Base-by-base conservation (phyloP, 179 eudicot species). In the Carnegiea gigantea region DNA sequence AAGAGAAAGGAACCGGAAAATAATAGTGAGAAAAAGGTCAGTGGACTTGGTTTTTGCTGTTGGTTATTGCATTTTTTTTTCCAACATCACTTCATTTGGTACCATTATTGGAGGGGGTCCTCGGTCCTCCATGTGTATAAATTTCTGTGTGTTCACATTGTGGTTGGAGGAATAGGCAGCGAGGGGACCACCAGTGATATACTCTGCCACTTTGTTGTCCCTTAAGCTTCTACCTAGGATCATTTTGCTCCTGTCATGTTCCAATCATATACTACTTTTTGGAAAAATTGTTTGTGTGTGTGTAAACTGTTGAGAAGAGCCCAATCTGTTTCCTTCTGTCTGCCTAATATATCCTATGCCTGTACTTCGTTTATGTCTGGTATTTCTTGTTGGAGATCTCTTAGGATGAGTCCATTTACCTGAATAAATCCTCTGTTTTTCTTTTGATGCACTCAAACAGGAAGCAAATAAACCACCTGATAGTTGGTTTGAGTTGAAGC, bases 401-500 rank as follows among this genome's bases (percentile, higher is more conserved):
- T 60, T 60, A 78, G 78, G 82, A 59, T 84, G 60, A 40, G 21
- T 81, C 12, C 14, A 18, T 44, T 40, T 18, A 23, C 67, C 68
- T 79, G 38, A 79, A 40, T 3, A 49, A 79, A 14, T 20, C 33
- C n/a, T 60, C 60, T 14, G 33, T 49, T 78, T 36, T 43, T 80
- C 38, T 57, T 76, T 70, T 28, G n/a, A 54, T 76, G 20, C 62
- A 21, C 54, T 78, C 79, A 84, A 79, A 15, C 89, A 96, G 99
- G 99, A 94, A 91, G 91, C 97, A 28, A 94, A 94, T 82, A 89
- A 92, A 81, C 96, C 98, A 53, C 99, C 99, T 64, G 98, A 93
- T 77, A 90, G 91, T 81, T 96, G 98, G 99, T 96, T 96, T 83
- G 99, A 96, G 79, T 86, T 96, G 85, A 94, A 94, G 87, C 89